phyloP scores from a whole-genome alignment of 2,329 filamentous ascomycete genomes.

The Aschersonia sp. region DNA sequence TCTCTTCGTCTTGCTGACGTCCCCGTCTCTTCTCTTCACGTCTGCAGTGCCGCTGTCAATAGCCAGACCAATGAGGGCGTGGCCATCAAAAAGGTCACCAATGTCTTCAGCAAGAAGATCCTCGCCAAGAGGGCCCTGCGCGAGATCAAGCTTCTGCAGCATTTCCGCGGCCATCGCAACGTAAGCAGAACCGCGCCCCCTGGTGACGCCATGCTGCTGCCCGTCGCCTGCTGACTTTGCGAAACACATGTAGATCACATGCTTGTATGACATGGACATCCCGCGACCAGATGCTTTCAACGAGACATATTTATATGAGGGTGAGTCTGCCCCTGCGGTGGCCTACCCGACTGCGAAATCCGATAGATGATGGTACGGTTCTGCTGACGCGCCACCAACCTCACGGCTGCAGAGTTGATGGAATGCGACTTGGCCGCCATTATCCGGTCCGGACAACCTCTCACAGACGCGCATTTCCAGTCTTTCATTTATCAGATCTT shows the following conservation, averaged over 20 bases:
- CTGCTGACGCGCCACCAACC: not conserved
- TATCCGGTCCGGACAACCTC: constrained; percentile 88
- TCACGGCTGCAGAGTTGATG: constrained; percentile 67
- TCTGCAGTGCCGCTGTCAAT: constrained; percentile 73
- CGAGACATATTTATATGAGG: constrained; percentile 97
- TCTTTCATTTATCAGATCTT: constrained; percentile 99
- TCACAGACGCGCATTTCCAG: constrained; percentile 98
- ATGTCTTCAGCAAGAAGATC: constrained; percentile 99
- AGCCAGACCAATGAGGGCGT: constrained; percentile 83
- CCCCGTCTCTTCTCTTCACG: constrained; percentile 2
- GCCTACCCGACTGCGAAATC: not conserved
- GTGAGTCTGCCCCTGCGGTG: constrained; percentile 30
- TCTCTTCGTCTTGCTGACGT: not conserved
- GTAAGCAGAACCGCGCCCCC: constrained; percentile 28
- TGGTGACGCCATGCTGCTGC: too few species aligned
- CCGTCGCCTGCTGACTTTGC: not conserved
- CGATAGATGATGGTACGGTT: not conserved
- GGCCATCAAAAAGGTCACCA: constrained; percentile 99
- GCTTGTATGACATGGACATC: constrained; percentile 98
- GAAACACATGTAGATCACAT: constrained; percentile 61
- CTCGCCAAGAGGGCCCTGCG: constrained; percentile 92
- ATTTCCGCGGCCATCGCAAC: constrained; percentile 85
- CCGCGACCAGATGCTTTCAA: constrained; percentile 96
- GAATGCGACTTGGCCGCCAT: constrained; percentile 97
- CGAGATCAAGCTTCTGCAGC: constrained; percentile 97